Evolutionary conservation across 305 asterid species (phyloP), one percentile per base, ranked within the genome.

Genomic region (Solanum hybrid): DNA sequence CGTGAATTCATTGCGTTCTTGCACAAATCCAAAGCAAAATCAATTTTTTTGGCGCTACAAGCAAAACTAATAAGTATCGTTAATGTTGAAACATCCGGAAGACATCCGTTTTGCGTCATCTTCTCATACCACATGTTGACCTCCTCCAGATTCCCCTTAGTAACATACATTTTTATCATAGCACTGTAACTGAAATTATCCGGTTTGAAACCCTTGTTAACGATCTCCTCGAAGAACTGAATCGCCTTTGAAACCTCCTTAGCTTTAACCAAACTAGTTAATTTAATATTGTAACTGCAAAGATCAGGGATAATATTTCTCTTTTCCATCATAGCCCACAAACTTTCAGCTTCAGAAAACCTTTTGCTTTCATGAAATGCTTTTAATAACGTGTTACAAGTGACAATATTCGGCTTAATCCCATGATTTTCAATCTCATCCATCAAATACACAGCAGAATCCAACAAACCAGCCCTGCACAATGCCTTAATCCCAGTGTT

Each of bases 321-420:
- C 90, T 91, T 90, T 35, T 84, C 93, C 97, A 95, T 95, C 91
- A 89, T 35, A 18, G 8, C 42, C 95, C 98, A 94, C 5, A 91
- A 35, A 18, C 89, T 90, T 33, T 94, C 96, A 13, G 93, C 95
- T 34, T 92, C 94, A 1, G 90, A 74, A 40, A 91, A 46, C 69
- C 89, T 91, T 10, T 88, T 92, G 1, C 28, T 29, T 76, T 61
- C n/a, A 64, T 91, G 90, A 18, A 92, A 91, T 1, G 91, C 91
- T 7, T 29, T 76, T n/a, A 94, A 78, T 31, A 93, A 86, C 14
- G 93, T 90, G 90, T 92, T 71, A 35, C 88, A 94, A n/a, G 93
- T 92, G 3, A 90, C 78, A 14, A 61, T 39, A 76, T 92, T 78
- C 3, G 92, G 95, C 18, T 61, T 18, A 5, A 93, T 89, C 13